These are phyloP conservation scores for Puccinia triticina DNA, from an alignment of 1,284 basidiomycete species.

Conservation along the genomic window DNA sequence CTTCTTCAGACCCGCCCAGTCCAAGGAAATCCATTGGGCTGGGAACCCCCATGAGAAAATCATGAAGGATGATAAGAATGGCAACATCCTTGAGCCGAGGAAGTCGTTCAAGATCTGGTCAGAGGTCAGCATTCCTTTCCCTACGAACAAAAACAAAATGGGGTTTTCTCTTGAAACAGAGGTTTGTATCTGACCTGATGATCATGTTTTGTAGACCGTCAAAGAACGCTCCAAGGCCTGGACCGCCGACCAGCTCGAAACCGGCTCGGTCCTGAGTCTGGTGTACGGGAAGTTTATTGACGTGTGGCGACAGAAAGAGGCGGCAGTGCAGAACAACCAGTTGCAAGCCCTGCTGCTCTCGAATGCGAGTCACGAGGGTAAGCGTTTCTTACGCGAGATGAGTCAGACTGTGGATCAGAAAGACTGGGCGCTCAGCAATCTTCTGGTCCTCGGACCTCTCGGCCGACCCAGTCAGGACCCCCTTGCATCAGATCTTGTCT, in stretches of 20 bases:
- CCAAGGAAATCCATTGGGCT: conserved; percentile 74
- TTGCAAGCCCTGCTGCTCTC: conserved; percentile 77
- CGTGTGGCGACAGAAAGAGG: conserved; percentile 85
- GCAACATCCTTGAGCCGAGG: conserved; percentile 68
- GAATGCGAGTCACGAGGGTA: conserved; percentile 86
- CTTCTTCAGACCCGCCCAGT: conserved; percentile 77
- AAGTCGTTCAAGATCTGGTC: conserved; percentile 71
- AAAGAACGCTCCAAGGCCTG: conserved; percentile 73
- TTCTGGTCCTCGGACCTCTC: neutral
- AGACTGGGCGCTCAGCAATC: conserved; percentile 48
- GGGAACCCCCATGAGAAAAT: conserved; percentile 71
- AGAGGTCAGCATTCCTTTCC: conserved; percentile 51
- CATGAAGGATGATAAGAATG: conserved; percentile 41
- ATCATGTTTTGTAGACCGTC: conserved; percentile 69
- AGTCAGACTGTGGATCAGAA: no score
- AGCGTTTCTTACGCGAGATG: conserved; percentile 52
- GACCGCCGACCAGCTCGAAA: conserved; percentile 86
- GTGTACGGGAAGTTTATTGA: conserved; percentile 85
- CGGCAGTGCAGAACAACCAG: conserved; percentile 74
- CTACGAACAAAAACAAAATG: neutral
- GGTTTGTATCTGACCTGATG: neutral
- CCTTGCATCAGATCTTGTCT: conserved; percentile 69
- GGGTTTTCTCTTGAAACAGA: neutral
- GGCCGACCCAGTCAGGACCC: conserved; percentile 73
- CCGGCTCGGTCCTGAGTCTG: conserved; percentile 78